Percentiles rank a stretch among this genome's conserved stretches.
Evolutionary conservation across 805 yeast genomes (phyloP).

Genomic region (Nakazawaea ernobii): DNA sequence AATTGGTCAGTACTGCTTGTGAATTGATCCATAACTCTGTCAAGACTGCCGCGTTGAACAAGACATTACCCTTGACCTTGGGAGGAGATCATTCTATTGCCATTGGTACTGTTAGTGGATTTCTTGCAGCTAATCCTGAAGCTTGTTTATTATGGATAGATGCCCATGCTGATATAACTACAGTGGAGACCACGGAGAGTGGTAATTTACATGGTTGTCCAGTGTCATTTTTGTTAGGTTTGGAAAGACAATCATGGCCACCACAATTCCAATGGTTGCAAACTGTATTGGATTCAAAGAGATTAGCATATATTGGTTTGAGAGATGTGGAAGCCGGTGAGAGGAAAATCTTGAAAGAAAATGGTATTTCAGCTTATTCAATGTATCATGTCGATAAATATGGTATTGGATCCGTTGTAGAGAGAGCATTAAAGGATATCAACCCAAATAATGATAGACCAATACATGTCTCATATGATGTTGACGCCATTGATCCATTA

Average conservation of each 20-base stretch:
- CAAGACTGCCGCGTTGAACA: slow-evolving; percentile 37
- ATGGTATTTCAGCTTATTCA: slow-evolving; percentile 77
- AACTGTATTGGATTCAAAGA: slow-evolving; percentile 58
- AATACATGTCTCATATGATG: slow-evolving; percentile 88
- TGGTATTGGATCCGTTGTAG: slow-evolving; percentile 88
- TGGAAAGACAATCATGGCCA: slow-evolving; percentile 63
- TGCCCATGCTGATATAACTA: slow-evolving; percentile 96
- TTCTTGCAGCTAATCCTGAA: slow-evolving; percentile 72
- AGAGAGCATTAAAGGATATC: slow-evolving; percentile 78
- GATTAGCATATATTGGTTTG: slow-evolving; percentile 88
- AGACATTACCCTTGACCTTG: slow-evolving; percentile 68
- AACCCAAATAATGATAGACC: slow-evolving; percentile 70
- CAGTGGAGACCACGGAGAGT: slow-evolving; percentile 73
- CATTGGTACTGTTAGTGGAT: slow-evolving; percentile 86
- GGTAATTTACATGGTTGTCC: slow-evolving; percentile 98
- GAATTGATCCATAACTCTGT: slow-evolving; percentile 59
- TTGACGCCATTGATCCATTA: slow-evolving; percentile 93
- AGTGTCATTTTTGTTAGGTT: slow-evolving; percentile 82
- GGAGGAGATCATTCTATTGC: slow-evolving; percentile 99
- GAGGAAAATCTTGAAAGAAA: slow-evolving; percentile 61
- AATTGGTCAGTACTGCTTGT: slow-evolving; percentile 71
- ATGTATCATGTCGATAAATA: slow-evolving; percentile 95
- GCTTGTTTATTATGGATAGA: slow-evolving; percentile 94
- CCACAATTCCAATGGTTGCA: slow-evolving; percentile 67
- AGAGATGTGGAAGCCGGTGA: slow-evolving; percentile 92